phyloP scores from a whole-genome alignment of 139 green algal species.

The Picochlorum sp. region DNA sequence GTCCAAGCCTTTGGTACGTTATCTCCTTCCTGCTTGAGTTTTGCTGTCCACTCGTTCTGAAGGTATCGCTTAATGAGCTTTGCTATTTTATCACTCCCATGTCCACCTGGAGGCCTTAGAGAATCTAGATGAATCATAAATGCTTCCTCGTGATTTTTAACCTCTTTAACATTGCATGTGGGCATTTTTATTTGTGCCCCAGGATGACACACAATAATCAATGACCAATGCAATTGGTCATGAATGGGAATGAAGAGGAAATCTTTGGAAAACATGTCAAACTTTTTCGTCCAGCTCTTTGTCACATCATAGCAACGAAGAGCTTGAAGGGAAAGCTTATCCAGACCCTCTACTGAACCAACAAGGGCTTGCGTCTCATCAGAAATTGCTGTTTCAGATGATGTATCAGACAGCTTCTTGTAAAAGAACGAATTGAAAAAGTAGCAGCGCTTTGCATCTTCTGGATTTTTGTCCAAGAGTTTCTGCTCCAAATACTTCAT shows the following conservation, averaged over 20 bases:
- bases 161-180: neutral
- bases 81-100: slow-evolving; percentile 14
- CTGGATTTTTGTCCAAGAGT: slow-evolving; percentile 28
- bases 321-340: slow-evolving; percentile 8
- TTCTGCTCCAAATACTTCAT: slow-evolving; percentile 29
- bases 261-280: slow-evolving; percentile 76
- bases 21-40: slow-evolving; percentile 22
- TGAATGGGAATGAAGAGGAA: slow-evolving; percentile 90
- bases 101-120: slow-evolving; percentile 28
- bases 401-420: slow-evolving; percentile 76
- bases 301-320: slow-evolving; percentile 48
- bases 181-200: slow-evolving; percentile 12
- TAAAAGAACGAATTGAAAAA: slow-evolving; percentile 95
- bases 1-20: slow-evolving; percentile 17
- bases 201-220: slow-evolving; percentile 79
- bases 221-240: slow-evolving; percentile 78
- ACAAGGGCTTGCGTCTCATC: neutral
- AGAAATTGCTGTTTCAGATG: slow-evolving; percentile 3
- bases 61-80: slow-evolving; percentile 55
- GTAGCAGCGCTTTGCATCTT: slow-evolving; percentile 60
- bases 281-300: slow-evolving; percentile 66
- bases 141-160: slow-evolving; percentile 3
- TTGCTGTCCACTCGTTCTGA: slow-evolving; percentile 41
- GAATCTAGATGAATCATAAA: slow-evolving; percentile 76
- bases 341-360: neutral